Evolutionary conservation across 371 early-diverging fungal species (phyloP).

Genomic region (Mycotypha africana): DNA sequence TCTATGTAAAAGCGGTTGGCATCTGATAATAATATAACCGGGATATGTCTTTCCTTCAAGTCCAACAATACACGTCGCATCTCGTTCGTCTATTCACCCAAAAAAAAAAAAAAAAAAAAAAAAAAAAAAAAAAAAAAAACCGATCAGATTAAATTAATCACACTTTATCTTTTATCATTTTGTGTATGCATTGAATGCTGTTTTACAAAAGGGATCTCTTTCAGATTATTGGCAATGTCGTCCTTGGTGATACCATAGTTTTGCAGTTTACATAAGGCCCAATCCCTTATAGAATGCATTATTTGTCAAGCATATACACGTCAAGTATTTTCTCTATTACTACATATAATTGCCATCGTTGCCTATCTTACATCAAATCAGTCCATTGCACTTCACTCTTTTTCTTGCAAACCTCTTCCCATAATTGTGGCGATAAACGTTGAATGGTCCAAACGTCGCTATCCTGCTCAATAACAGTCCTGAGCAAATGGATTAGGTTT

Average conservation of each 20-base stretch:
- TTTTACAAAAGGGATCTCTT: conserved; percentile 64
- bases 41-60: conserved; percentile 43
- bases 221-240: conserved; percentile 44
- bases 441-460: conserved; percentile 61
- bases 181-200: conserved; percentile 5
- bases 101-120: no score
- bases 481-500: no score
- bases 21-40: conserved; percentile 65
- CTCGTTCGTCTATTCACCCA: conserved; percentile 43
- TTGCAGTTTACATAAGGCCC: conserved; percentile 50
- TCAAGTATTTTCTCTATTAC: not conserved
- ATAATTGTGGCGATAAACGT: conserved; percentile 35
- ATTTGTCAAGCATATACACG: no score
- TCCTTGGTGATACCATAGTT: conserved; percentile 40
- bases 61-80: conserved; percentile 46
- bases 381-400: conserved; percentile 56
- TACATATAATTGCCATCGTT: not conserved
- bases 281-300: no score
- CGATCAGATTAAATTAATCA: not conserved
- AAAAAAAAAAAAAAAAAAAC: no score
- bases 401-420: conserved; percentile 19
- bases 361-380: conserved; percentile 53
- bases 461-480: conserved; percentile 72
- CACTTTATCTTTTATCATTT: not conserved
- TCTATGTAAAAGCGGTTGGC: conserved; percentile 74